A percentile compares a stretch with the other conserved stretches of the same genome.
These are phyloP conservation scores for Lentinula edodes DNA, from an alignment of 768 basidiomycete genomes.

Conservation along the genomic window DNA sequence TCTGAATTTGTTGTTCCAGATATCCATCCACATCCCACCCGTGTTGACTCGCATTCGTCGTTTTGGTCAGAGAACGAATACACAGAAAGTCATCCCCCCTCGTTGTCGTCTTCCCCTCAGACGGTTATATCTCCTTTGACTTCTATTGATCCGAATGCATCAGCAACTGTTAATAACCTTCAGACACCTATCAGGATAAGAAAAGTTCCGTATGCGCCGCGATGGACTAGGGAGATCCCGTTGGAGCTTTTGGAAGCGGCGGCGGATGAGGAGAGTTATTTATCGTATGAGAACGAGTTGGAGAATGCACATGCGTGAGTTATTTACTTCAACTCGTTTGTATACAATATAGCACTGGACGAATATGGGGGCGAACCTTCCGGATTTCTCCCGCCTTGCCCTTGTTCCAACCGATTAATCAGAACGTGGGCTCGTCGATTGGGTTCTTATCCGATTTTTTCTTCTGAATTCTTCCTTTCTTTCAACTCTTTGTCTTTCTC, in stretches of 20 bases:
- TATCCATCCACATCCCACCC: background rate
- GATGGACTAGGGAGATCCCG: constrained; percentile 81
- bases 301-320: constrained; percentile 20
- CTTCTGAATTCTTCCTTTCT: too few species aligned
- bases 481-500: constrained; percentile 14
- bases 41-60: background rate
- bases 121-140: background rate
- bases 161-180: too few species aligned
- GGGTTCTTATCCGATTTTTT: too few species aligned
- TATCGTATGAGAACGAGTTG: constrained; percentile 30
- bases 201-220: background rate
- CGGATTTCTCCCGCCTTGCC: too few species aligned
- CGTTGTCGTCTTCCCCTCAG: background rate
- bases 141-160: too few species aligned
- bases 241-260: constrained; percentile 74
- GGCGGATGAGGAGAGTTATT: constrained; percentile 75
- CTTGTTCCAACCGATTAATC: too few species aligned
- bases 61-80: background rate
- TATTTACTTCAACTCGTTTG: constrained; percentile 4
- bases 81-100: background rate
- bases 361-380: too few species aligned
- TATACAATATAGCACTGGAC: too few species aligned
- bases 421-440: too few species aligned
- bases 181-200: too few species aligned
- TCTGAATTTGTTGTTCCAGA: too few species aligned